Percentiles rank a stretch among this genome's conserved stretches.
These are phyloP conservation scores for Sporodiniella umbellata DNA, from an alignment of 371 early-diverging fungal species.

Conservation along the genomic window DNA sequence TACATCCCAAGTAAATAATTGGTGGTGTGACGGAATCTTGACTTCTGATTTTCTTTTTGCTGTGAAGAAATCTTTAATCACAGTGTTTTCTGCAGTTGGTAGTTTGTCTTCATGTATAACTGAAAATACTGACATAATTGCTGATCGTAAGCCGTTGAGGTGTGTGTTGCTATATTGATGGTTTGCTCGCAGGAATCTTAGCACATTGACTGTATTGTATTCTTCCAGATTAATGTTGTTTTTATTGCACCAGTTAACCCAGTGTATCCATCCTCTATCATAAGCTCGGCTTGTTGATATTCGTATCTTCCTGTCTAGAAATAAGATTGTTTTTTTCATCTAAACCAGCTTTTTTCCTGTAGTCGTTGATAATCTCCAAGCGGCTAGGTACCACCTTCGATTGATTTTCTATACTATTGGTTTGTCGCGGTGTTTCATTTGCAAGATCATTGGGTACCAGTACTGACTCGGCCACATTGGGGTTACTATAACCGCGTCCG, in stretches of 20 bases:
- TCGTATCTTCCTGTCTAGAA: neutral
- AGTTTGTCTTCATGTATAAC: neutral
- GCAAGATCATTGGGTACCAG: constrained; percentile 12
- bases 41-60: neutral
- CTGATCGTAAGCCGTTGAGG: constrained; percentile 5
- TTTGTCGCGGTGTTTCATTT: neutral
- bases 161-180: neutral
- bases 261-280: neutral
- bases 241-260: neutral
- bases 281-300: neutral
- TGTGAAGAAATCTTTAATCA: constrained; percentile 2
- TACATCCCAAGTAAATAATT: constrained; percentile 4
- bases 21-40: neutral
- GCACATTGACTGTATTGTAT: neutral
- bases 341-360: constrained; percentile 3
- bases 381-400: constrained; percentile 5
- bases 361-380: constrained; percentile 14
- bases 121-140: constrained; percentile 6
- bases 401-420: neutral
- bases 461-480: constrained; percentile 17
- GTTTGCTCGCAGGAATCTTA: neutral
- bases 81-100: neutral
- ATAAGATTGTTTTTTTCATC: neutral
- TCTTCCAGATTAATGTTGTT: neutral
- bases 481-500: constrained; percentile 8